Conservation (phyloP, 768 basidiomycete genomes). For the Leccinum longicurvipes region DNA sequence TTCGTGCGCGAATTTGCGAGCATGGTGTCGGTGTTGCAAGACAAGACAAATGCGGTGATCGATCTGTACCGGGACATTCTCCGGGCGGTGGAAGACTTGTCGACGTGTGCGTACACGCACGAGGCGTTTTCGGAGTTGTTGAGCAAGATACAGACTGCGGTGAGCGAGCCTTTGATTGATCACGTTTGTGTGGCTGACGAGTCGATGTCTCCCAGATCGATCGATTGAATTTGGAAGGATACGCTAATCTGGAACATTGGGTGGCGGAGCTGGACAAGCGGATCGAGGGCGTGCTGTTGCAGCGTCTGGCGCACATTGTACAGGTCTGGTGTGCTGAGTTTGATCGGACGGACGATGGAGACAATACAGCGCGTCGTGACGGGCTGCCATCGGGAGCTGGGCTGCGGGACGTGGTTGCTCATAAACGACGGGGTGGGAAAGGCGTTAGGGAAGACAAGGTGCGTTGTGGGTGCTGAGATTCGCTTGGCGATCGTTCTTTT, state of each 20-base stretch:
- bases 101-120: conserved; percentile 78
- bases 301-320: conserved; percentile 72
- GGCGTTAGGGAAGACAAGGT: conserved; percentile 79
- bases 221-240: conserved; percentile 92
- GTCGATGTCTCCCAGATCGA: conserved; percentile 62
- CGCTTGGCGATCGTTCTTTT: neutral
- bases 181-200: neutral
- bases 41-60: conserved; percentile 93
- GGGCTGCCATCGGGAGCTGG: neutral
- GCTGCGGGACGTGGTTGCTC: neutral
- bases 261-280: conserved; percentile 78
- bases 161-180: conserved; percentile 26
- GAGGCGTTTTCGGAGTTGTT: conserved; percentile 82
- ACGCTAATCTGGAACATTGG: conserved; percentile 91
- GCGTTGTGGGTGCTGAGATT: conserved; percentile 9
- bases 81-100: conserved; percentile 81
- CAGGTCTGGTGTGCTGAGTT: conserved; percentile 90
- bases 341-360: conserved; percentile 67
- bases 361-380: conserved; percentile 55
- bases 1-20: conserved; percentile 96
- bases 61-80: conserved; percentile 86
- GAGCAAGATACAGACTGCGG: conserved; percentile 78
- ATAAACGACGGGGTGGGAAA: conserved; percentile 43
- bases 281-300: conserved; percentile 78
- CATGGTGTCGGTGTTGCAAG: conserved; percentile 89